Evolutionary conservation across 345 rosid genomes (phyloP), one percentile per base, ranked within the genome.

Genomic region (Luvunga scandens): DNA sequence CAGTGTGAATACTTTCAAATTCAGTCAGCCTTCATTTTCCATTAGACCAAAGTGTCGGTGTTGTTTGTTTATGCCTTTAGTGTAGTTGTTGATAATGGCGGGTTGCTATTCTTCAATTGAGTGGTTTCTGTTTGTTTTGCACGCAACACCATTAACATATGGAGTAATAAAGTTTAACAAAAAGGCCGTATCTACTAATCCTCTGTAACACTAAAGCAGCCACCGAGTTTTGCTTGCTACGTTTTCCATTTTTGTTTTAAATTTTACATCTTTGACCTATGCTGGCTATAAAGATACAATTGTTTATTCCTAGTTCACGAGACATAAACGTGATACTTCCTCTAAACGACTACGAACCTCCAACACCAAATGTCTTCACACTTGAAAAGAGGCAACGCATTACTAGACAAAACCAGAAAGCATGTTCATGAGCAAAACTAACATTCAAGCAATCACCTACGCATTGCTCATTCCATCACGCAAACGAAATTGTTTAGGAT

Each of bases 1-100:
- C 16, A 22, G 8, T 50, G 28, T 22, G 36, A 73, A 42, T 75
- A 7, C 66, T 59, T 61, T 28, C 68, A 5, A n/a, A 31, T 79
- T 60, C 77, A 78, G 75, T 75, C 84, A 76, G 30, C 34, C 66
- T 48, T 50, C 28, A 3, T 30, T 30, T 42, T 77, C 31, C 14
- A 21, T 22, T 6, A 33, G 73, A 28, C 9, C 30, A 9, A 34
- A 76, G 42, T 77, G 81, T 78, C 72, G 81, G 78, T 42, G 53
- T 56, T 27, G 13, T 9, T 1, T 31, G 6, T 65, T 33, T 7
- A 8, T 66, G 31, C n/a, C n/a, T 22, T 63, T 63, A 63, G 34
- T 31, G 21, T 31, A 63, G 67, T 25, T 3, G 65, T 27, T 53
- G 25, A n/a, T 13, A 13, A 45, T 45, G 1, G 18, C 10, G 65